These are phyloP conservation scores for Xylariaceae sp. DNA, from an alignment of 2,329 filamentous ascomycete species.

Conservation along the genomic window DNA sequence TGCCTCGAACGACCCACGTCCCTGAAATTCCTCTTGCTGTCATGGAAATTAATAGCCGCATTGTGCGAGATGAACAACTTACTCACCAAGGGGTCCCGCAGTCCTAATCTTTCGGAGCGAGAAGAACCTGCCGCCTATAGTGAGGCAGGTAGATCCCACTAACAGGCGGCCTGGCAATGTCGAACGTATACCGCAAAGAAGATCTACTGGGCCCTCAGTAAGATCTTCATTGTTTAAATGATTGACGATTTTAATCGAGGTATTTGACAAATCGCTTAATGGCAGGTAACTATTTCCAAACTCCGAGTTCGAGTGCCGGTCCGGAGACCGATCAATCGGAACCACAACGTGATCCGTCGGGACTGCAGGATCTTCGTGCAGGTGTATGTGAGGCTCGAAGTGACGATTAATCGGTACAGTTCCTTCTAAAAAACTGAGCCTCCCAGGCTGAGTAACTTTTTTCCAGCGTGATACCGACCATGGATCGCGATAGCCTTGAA, in stretches of 20 bases:
- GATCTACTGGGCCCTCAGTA: constrained; percentile 4
- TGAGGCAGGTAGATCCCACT: constrained; percentile 3
- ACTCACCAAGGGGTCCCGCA: constrained; percentile 6
- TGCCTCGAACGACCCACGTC: constrained; percentile 6
- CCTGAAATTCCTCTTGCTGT: constrained; percentile 6
- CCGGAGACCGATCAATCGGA: neutral
- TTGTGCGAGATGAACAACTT: neutral
- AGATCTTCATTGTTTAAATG: constrained; percentile 4
- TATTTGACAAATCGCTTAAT: neutral
- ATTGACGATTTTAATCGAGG: constrained; percentile 1
- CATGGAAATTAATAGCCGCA: neutral
- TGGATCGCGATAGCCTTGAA: constrained; percentile 5
- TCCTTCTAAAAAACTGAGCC: constrained; percentile 9
- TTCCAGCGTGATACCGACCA: constrained; percentile 5
- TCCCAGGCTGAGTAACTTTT: constrained; percentile 6
- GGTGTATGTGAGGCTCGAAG: neutral
- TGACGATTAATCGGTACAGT: neutral
- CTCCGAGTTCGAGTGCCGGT: neutral
- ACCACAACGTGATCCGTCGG: constrained; percentile 6
- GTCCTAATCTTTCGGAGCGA: constrained; percentile 6
- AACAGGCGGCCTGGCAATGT: constrained; percentile 1
- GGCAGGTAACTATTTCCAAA: constrained; percentile 6
- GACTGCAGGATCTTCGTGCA: neutral
- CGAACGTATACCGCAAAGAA: constrained; percentile 3
- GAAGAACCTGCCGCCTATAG: constrained; percentile 6